Percentiles rank a stretch among this genome's conserved stretches.
phyloP scores from a whole-genome alignment of 495 filamentous ascomycete species.

The Aspergillus sclerotiicarbonarius region DNA sequence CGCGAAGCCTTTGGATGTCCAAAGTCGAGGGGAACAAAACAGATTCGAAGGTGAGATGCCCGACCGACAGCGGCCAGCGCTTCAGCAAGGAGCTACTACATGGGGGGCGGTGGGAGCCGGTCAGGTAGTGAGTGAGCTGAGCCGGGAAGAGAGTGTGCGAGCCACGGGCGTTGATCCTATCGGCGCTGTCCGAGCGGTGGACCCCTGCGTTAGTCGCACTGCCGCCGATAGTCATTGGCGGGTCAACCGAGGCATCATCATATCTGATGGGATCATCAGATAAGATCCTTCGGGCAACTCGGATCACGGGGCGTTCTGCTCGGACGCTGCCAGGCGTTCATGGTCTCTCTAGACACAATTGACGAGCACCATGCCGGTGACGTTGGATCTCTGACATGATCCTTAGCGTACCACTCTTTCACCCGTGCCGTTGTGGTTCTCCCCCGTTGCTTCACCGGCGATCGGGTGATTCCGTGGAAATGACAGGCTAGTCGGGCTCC shows the following conservation, averaged over 20 bases:
- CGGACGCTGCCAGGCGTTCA: no score
- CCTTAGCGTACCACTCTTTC: no score
- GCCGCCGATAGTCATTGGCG: background rate
- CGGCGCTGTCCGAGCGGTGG: background rate
- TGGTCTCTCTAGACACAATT: no score
- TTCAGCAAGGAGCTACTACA: background rate
- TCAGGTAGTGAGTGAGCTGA: background rate
- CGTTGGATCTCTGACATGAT: no score
- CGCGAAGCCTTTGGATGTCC: background rate
- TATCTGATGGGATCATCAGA: background rate
- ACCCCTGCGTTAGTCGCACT: background rate
- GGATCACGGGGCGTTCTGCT: no score
- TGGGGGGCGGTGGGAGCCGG: background rate
- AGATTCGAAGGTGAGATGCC: background rate
- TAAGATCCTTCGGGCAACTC: background rate
- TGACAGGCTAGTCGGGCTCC: no score
- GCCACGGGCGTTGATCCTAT: background rate
- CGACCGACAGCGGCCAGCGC: background rate
- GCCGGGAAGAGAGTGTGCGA: background rate
- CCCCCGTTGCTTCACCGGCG: no score
- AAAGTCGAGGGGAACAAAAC: background rate
- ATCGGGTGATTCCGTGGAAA: no score
- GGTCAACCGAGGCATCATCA: background rate
- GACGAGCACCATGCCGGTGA: no score
- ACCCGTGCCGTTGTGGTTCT: no score